phyloP scores from a whole-genome alignment of 371 early-diverging fungal species.

The Coemansia sp. region DNA sequence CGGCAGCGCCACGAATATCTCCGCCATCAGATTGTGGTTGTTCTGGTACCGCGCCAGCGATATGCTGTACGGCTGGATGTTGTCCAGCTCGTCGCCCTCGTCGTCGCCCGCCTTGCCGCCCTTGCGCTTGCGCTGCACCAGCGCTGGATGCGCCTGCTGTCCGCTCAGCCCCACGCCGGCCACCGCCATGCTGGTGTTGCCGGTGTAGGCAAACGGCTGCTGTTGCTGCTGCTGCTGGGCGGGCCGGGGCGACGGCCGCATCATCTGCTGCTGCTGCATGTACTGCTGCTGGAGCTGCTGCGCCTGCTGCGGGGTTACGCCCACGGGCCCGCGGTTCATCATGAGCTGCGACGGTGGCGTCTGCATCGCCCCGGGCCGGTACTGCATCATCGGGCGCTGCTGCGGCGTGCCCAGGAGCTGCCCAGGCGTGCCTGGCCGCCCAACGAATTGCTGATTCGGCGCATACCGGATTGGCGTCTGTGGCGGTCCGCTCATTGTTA shows the following conservation, averaged over 20 bases:
- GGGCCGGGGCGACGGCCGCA: conserved; percentile 10
- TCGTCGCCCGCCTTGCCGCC: not conserved
- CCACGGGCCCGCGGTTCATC: not conserved
- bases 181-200: conserved; percentile 18
- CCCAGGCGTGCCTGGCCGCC: conserved; percentile 32
- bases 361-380: conserved; percentile 18
- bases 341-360: conserved; percentile 1
- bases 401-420: conserved; percentile 24
- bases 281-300: conserved; percentile 34
- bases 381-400: conserved; percentile 35
- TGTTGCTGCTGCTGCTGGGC: not conserved
- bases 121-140: conserved; percentile 42
- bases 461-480: conserved; percentile 38
- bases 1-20: conserved; percentile 42
- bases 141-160: conserved; percentile 37
- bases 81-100: conserved; percentile 33
- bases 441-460: conserved; percentile 24
- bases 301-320: conserved; percentile 12
- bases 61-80: conserved; percentile 34
- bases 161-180: conserved; percentile 25
- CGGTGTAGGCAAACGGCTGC: conserved; percentile 26
- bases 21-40: conserved; percentile 46
- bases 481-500: conserved; percentile 32
- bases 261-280: conserved; percentile 27
- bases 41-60: conserved; percentile 42